Evolutionary conservation across 441 rosid species (phyloP).

Genomic region (Gossypium gossypioides): DNA sequence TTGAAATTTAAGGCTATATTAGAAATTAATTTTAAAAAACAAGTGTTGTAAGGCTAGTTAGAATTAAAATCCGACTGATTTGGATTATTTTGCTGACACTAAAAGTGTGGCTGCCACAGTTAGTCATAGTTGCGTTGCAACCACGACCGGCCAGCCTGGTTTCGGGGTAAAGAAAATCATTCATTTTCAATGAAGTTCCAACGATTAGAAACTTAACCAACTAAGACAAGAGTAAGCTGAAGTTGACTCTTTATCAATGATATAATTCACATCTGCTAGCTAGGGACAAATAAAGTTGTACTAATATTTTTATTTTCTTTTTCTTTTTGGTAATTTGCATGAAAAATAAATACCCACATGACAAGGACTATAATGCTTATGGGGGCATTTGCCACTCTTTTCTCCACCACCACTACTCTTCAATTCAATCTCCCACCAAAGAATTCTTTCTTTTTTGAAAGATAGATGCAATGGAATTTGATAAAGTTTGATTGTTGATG

Average conservation of each 20-base stretch:
- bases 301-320: background rate
- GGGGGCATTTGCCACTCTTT: background rate
- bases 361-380: conserved; percentile 3
- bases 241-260: background rate
- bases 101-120: background rate
- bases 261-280: background rate
- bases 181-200: background rate
- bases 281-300: background rate
- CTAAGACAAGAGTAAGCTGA: background rate
- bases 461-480: background rate
- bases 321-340: background rate
- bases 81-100: too few species aligned
- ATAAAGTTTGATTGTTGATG: background rate
- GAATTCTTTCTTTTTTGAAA: background rate
- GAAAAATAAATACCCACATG: background rate
- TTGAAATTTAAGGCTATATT: too few species aligned
- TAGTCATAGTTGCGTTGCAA: background rate
- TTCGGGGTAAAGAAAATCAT: background rate
- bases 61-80: too few species aligned
- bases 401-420: conserved; percentile 13
- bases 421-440: conserved; percentile 14
- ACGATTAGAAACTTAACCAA: background rate
- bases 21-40: too few species aligned
- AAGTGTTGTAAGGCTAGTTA: too few species aligned
- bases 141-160: background rate